Base-by-base conservation (phyloP, 805 yeast species). In the Ogataea haglerorum region DNA sequence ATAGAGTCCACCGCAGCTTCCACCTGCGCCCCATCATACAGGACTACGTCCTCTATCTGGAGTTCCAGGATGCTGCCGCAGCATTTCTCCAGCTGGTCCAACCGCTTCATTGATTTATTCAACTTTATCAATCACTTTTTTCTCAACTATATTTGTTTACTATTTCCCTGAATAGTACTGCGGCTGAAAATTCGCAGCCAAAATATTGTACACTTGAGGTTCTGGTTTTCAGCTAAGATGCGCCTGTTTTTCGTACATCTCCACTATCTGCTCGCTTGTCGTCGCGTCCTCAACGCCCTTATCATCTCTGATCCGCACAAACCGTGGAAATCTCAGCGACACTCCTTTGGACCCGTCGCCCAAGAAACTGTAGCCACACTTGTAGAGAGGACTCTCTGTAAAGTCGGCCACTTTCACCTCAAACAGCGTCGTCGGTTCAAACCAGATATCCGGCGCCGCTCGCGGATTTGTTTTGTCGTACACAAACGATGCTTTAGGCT, bases 361-460 rank as follows among this genome's bases (percentile, higher is more conserved):
- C 43, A 80, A 74, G 36, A 76, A 76, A 19, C 72, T 70, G 21
- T 74, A 75, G 4, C 93, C 96, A 0, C 96, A 95, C 56, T 87
- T 87, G 61, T 90, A 90, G 5, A 87, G 70, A 0, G 98, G 98
- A 38, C 95, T 83, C 42, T 88, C 71, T 0, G 95, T 85, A 37
- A 90, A 70, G 63, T 90, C 97, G 0, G 98, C 98, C 1, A 95
- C 85, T 43, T 86, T 68, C 1, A 90, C 95, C 63, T 90, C 98
- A 68, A 93, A 88, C 6, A 90, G 72, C 18, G 71, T 63, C 0
- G 82, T 72, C 6, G 98, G 96, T 55, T 90, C 95, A 56, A 90
- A 85, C 97, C 97, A 90, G 6, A 90, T 88, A 57, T 90, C 96
- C 0, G 98, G 97, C 34, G 69, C 73, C 4, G 90, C 86, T 51